These are phyloP conservation scores for Globisporangium heterothallicum DNA, from an alignment of 352 stramenopile species.

Conservation along the genomic window DNA sequence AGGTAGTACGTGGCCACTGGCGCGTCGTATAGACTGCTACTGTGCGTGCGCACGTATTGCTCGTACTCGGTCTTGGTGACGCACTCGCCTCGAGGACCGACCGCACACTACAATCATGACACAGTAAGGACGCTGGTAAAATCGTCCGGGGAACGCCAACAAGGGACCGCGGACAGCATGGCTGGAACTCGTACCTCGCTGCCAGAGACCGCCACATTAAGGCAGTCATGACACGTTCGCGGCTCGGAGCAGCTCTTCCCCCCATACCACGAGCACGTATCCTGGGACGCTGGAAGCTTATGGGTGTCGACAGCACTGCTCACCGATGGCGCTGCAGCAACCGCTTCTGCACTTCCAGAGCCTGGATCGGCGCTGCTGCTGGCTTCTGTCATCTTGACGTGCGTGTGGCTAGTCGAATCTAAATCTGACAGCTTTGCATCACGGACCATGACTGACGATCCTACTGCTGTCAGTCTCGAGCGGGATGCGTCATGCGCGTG, in stretches of 20 bases:
- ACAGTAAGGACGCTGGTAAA: neutral
- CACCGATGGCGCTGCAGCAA: neutral
- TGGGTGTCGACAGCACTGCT: no score
- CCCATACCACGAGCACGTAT: conserved; percentile 7
- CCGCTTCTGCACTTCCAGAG: neutral
- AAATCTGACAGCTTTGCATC: neutral
- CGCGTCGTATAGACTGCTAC: conserved; percentile 1
- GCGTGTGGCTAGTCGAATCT: neutral
- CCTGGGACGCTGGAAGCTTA: neutral
- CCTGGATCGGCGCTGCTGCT: neutral
- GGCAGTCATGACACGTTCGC: conserved; percentile 38
- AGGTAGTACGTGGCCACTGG: neutral
- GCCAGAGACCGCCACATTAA: conserved; percentile 13
- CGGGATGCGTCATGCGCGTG: neutral
- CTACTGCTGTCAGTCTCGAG: neutral
- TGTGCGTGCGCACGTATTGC: conserved; percentile 1
- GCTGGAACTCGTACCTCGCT: neutral
- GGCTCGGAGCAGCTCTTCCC: conserved; percentile 20
- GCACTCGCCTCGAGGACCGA: conserved; percentile 28
- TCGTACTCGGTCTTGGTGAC: conserved; percentile 31
- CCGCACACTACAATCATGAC: conserved; percentile 20
- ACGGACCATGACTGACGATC: neutral
- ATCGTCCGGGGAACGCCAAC: conserved; percentile 4
- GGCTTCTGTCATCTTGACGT: neutral
- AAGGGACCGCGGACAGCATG: neutral